These are phyloP conservation scores for Globisporangium cystogenes DNA, from an alignment of 352 stramenopile genomes.

Conservation along the genomic window DNA sequence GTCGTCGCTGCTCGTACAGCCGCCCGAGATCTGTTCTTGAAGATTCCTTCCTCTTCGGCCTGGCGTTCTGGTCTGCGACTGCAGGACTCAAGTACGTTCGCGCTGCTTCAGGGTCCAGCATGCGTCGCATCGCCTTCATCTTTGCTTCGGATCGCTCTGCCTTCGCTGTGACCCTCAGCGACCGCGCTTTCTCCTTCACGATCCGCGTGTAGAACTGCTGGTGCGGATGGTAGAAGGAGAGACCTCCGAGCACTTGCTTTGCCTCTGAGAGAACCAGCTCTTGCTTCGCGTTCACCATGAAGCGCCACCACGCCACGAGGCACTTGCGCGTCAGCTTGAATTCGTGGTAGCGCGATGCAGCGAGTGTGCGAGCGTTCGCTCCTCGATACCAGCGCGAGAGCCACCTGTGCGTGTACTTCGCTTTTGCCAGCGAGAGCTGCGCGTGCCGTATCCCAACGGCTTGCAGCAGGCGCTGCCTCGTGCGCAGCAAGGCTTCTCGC, in stretches of 20 bases:
- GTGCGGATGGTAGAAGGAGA: constrained; percentile 33
- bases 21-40: neutral
- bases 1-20: neutral
- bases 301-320: constrained; percentile 33
- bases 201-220: constrained; percentile 18
- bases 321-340: constrained; percentile 14
- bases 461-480: constrained; percentile 2
- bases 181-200: constrained; percentile 8
- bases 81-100: constrained; percentile 17
- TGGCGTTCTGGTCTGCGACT: neutral
- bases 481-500: neutral
- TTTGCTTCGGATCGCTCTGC: neutral
- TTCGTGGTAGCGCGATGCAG: constrained; percentile 13
- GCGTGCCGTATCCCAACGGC: constrained; percentile 1
- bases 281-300: constrained; percentile 42
- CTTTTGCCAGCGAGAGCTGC: neutral
- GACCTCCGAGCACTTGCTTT: constrained; percentile 21
- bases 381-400: constrained; percentile 4
- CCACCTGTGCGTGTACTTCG: constrained; percentile 8
- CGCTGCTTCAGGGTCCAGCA: constrained; percentile 27
- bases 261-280: constrained; percentile 37
- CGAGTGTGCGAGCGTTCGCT: neutral
- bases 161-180: neutral
- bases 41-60: neutral
- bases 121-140: constrained; percentile 23